Base-by-base conservation (phyloP, 441 rosid genomes). In the Biscutella laevigata region DNA sequence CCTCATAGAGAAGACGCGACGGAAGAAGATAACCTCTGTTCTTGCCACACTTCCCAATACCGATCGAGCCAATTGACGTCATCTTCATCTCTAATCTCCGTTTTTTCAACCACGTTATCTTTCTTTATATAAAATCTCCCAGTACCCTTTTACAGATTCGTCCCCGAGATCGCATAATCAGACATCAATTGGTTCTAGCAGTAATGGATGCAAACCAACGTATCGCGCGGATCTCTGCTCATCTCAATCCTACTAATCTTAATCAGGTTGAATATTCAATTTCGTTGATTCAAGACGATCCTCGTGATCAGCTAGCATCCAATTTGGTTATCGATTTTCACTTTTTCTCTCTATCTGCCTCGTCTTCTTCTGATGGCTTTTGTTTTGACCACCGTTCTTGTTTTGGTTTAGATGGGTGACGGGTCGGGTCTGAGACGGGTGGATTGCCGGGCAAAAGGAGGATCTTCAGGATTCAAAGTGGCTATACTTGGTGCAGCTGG, bases 401-500 rank as follows among this genome's bases (percentile, higher is more conserved):
- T 3, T 33, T 51, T 5, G 15, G 20, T 19, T 30, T 33, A 69
- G 83, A 67, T 59, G 70, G 74, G 36, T 56, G 76, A 67, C 29
- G 55, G 52, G 64, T 68, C 65, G 36, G 78, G 69, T 46, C 16
- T 79, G 75, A 52, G 26, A 1, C 57, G 72, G 65, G 77, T 45
- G 33, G 59, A 45, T 62, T 86, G 89, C 64, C 66, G 86, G 60
- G 87, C 92, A 16, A 76, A 83, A 78, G 92, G 95, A 5, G 95
- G 82, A 28, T 74, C 92, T 0, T 48, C 79, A 0, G 92, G 92
- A 43, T 86, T 86, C 74, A 90, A 86, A 66, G 95, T 90, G 19
- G 95, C 89, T 1, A 63, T 90, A 43, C 60, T 90, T 53, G 95
- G 95, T 29, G 97, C 97, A 25, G 94, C 95, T 1, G 95, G 94